Evolutionary conservation across 2,329 filamentous ascomycete species (phyloP), one percentile per base, ranked within the genome.

Genomic region (Ilyonectria destructans): DNA sequence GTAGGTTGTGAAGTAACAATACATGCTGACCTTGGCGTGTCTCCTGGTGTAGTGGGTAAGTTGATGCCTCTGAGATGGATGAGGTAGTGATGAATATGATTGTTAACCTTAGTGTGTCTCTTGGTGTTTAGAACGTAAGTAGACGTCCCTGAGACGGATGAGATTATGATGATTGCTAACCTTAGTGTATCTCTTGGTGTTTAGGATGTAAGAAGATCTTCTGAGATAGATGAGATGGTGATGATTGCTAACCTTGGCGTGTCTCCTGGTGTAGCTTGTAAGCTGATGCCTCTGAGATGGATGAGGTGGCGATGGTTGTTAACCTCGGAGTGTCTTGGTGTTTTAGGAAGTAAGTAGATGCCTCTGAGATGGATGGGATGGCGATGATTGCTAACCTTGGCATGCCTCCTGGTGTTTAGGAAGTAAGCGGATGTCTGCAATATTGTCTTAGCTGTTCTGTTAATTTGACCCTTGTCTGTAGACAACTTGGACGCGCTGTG

Each of bases 11-110:
- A 33, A 33, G 7, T 33, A 54, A 54, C 17, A 33, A 54, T 54
- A 54, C 23, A 31, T 54, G 26, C 15, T 54, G 17, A 54, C 49
- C 49, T 54, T 54, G 49, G 49, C 49, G 26, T 54, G 29, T 54
- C 9, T 33, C 12, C 17, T 52, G 49, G 49, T 33, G 17, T 52
- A 31, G 49, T 33, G 19, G 19, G 49, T 33, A 52, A 31, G 49
- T 52, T 1, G 49, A 52, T 10, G 23, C 23, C 9, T 52, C 49
- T 52, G 23, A 51, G 48, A 21, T 29, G 9, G 48, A 51, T 12
- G 48, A 51, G 48, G 9, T 51, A 7, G 48, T 7, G 48, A n/a
- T n/a, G n/a, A n/a, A n/a, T n/a, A n/a, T n/a, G 23, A 51, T 51
- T 51, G 23, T 12, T 51, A 15, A 51, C 23, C 48, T 51, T 29